These are phyloP conservation scores for Balamuthia mandrillaris DNA, from an alignment of 208 protist genomes.

Conservation along the genomic window DNA sequence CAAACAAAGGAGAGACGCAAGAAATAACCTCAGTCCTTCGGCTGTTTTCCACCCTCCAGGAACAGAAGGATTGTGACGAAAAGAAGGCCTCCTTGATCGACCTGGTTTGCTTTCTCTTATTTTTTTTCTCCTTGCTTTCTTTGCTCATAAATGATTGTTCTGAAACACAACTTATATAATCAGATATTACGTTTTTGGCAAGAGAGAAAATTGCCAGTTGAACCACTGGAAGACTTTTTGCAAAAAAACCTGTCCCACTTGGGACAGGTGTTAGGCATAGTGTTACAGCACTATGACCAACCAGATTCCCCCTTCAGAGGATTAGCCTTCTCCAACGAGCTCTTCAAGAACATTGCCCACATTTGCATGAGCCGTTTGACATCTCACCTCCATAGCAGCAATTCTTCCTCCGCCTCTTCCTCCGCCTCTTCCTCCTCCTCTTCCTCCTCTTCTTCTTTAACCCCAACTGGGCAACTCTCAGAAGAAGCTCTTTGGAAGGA, in stretches of 20 bases:
- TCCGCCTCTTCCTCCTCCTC: not conserved
- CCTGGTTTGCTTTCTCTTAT: not conserved
- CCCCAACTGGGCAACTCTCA: not conserved
- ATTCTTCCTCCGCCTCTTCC: too few relatives aligned
- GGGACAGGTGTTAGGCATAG: too few relatives aligned
- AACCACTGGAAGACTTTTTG: not conserved
- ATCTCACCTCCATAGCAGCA: too few relatives aligned
- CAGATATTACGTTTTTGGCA: conserved; percentile 23
- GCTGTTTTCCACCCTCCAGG: not conserved
- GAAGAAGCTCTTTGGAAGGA: not conserved
- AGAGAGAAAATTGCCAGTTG: not conserved
- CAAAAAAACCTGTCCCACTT: not conserved
- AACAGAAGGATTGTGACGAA: not conserved
- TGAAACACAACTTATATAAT: not conserved
- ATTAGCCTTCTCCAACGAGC: too few relatives aligned
- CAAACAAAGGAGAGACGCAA: not conserved
- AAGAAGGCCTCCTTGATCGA: not conserved
- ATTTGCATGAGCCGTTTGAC: too few relatives aligned
- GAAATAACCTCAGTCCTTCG: not conserved
- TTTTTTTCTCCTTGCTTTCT: not conserved
- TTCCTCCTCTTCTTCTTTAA: not conserved
- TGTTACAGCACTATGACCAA: too few relatives aligned
- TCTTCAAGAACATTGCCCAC: too few relatives aligned
- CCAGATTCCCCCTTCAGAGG: too few relatives aligned
- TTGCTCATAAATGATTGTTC: not conserved